A percentile compares a stretch with the other conserved stretches of the same genome.
Evolutionary conservation across 176 grass and related monocot species (phyloP).

Genomic region (Rhynchospora tenuis): DNA sequence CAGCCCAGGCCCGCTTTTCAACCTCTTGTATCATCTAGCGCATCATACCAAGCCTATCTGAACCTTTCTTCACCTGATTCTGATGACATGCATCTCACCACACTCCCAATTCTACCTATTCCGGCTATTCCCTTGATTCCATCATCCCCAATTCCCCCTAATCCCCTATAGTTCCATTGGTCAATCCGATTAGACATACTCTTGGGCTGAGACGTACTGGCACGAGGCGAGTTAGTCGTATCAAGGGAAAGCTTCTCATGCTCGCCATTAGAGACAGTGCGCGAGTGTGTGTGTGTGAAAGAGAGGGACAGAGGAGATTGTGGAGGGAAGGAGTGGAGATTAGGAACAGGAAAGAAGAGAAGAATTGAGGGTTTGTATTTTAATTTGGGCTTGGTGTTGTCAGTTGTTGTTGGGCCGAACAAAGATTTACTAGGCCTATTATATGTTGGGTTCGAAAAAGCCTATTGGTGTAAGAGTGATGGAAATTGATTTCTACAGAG

Average conservation of each 20-base stretch:
- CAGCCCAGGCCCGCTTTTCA: slow-evolving; percentile 60
- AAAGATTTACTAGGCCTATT: background rate
- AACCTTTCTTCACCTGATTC: slow-evolving; percentile 51
- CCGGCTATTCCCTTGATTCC: background rate
- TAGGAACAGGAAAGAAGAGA: background rate
- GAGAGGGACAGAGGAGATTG: background rate
- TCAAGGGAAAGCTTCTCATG: background rate
- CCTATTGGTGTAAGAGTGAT: background rate
- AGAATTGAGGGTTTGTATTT: background rate
- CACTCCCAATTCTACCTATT: slow-evolving; percentile 23
- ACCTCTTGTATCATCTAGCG: slow-evolving; percentile 70
- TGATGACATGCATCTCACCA: slow-evolving; percentile 42
- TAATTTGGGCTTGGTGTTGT: background rate
- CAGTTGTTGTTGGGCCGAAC: background rate
- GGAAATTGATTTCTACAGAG: no score
- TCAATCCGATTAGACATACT: background rate
- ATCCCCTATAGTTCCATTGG: background rate
- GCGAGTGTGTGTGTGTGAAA: background rate
- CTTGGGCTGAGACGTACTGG: background rate
- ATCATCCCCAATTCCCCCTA: background rate
- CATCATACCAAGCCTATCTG: slow-evolving; percentile 62
- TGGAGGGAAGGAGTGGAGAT: background rate
- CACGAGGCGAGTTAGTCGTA: background rate
- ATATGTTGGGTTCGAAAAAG: background rate
- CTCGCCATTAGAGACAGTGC: background rate